Evolutionary conservation across 2,329 filamentous ascomycete species (phyloP), one percentile per base, ranked within the genome.

Genomic region (Sporothrix dimorphospora): DNA sequence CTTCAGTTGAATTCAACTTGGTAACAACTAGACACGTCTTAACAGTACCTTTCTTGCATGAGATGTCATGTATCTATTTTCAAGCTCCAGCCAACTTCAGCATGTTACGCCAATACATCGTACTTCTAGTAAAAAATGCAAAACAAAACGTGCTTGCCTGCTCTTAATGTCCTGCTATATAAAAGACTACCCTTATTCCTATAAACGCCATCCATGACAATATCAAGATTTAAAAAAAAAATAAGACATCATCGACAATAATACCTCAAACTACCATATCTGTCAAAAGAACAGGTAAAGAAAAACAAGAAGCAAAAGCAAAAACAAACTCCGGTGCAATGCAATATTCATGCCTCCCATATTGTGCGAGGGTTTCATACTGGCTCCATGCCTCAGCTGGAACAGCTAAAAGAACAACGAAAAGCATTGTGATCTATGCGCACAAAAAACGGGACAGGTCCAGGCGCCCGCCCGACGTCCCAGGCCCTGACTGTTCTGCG

Each of bases 371-470:
- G 21, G 38, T 19, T 45, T 65, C n/a, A 65, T 45, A 16, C n/a
- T 21, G 11, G 59, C 40, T 12, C 16, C 55, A 42, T 11, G 21
- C 14, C 38, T 34, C 6, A 3, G 12, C n/a, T 63, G 9, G 7
- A 40, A 40, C 14, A 30, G 59, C 38, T 40, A 65, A 42, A 14
- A 27, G 59, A 45, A n/a, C 12, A 34, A n/a, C 38, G 7, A 34
- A 27, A 9, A 30, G 30, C 6, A 34, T 34, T 11, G 30, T 24
- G 4, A 14, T 45, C 79, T 74, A 81, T 49, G 74, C 63, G 67
- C 80, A 88, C 72, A 83, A 76, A 77, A 87, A 89, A 40, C 80
- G 82, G 7, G 86, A 85, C 66, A 89, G 78, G 72, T 88, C 79
- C 30, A 88, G 77, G 53, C 81, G 82, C 66, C 75, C 57, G 2